Percentiles rank a stretch among this genome's conserved stretches.
Conservation (phyloP, 495 filamentous ascomycete genomes). For the Xylaria flabelliformis region DNA sequence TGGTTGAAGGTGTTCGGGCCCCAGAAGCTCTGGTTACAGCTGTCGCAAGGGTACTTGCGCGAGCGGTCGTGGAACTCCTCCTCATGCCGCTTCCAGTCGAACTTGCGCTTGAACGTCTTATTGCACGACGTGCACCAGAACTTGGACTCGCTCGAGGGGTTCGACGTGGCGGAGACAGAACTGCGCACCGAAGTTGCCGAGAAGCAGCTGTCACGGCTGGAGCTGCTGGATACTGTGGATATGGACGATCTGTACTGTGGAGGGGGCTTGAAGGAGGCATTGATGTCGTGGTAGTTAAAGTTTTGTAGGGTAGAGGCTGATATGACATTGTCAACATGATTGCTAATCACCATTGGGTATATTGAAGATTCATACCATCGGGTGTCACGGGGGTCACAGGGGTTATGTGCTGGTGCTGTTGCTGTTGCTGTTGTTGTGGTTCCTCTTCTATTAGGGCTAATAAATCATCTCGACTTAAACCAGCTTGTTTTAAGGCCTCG, state of each 20-base stretch:
- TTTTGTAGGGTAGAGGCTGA: conserved; percentile 34
- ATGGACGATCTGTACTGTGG: conserved; percentile 45
- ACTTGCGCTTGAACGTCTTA: conserved; percentile 58
- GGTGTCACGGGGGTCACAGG: conserved; percentile 23
- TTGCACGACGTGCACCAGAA: conserved; percentile 62
- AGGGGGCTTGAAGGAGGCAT: conserved; percentile 32
- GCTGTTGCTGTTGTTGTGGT: conserved; percentile 27
- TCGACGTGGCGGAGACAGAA: conserved; percentile 47
- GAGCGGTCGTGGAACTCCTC: conserved; percentile 61
- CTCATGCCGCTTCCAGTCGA: conserved; percentile 61
- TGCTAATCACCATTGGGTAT: conserved; percentile 19
- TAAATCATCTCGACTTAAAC: conserved; percentile 39
- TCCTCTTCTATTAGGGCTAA: conserved; percentile 38
- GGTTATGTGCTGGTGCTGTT: conserved; percentile 22
- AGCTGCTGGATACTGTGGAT: conserved; percentile 53
- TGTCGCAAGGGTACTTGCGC: conserved; percentile 56
- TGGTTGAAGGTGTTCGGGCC: conserved; percentile 59
- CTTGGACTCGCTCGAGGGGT: conserved; percentile 37
- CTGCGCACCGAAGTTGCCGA: conserved; percentile 44
- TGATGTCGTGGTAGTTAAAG: conserved; percentile 39
- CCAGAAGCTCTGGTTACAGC: conserved; percentile 58
- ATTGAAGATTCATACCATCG: conserved; percentile 34
- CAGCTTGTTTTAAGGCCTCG: conserved; percentile 41
- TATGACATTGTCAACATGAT: conserved; percentile 10
- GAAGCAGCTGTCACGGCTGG: conserved; percentile 43